phyloP scores from a whole-genome alignment of 208 protist genomes.

The Vickermania ingenoplastis region DNA sequence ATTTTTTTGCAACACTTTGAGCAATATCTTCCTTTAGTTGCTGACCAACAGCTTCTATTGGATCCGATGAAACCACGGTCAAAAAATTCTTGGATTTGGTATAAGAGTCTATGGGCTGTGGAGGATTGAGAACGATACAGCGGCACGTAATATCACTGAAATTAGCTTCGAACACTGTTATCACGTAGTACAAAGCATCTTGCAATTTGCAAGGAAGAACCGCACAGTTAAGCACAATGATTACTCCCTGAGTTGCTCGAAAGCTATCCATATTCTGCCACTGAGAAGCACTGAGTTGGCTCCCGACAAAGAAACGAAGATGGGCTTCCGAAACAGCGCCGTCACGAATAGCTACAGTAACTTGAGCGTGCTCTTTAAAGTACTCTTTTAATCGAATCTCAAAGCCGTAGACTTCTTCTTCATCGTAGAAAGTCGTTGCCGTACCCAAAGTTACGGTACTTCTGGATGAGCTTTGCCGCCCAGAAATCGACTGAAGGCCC shows the following conservation, averaged over 20 bases:
- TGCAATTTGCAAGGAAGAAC: constrained; percentile 13
- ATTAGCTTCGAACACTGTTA: constrained; percentile 39
- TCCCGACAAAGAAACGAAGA: constrained; percentile 30
- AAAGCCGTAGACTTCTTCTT: constrained; percentile 10
- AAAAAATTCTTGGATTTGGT: constrained; percentile 10
- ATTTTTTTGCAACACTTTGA: neutral
- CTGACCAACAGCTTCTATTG: neutral
- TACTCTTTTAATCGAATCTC: neutral
- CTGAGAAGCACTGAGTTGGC: constrained; percentile 41
- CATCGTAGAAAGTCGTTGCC: constrained; percentile 22
- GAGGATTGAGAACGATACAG: constrained; percentile 55
- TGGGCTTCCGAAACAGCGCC: neutral
- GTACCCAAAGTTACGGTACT: constrained; percentile 3
- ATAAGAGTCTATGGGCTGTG: constrained; percentile 7
- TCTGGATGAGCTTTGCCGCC: constrained; percentile 5
- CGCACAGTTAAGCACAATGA: constrained; percentile 53
- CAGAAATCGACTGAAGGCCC: neutral
- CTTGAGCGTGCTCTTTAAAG: neutral
- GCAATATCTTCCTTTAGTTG: neutral
- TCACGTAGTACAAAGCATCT: constrained; percentile 32
- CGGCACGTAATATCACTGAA: constrained; percentile 63
- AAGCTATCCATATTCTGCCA: constrained; percentile 77
- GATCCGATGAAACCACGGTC: neutral
- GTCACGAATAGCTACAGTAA: neutral
- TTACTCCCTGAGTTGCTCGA: constrained; percentile 29